Evolutionary conservation across 1,284 basidiomycete genomes (phyloP).

Genomic region (Puccinia triticina): DNA sequence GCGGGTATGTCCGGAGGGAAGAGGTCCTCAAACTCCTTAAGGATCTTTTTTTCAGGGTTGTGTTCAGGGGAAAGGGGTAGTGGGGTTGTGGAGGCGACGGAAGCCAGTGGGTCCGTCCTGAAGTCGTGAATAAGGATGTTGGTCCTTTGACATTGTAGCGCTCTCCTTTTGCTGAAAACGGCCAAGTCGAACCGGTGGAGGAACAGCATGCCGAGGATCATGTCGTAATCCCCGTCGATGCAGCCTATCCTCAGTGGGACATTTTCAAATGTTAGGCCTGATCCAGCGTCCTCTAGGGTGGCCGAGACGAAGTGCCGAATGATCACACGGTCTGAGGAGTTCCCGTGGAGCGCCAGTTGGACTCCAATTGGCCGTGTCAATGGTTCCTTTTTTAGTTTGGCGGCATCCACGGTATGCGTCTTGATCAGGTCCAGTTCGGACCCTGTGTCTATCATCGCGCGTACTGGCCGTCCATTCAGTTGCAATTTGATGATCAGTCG

Average conservation of each 20-base stretch:
- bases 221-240: not conserved
- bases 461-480: too few relatives aligned
- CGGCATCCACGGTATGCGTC: not conserved
- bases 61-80: not conserved
- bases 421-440: not conserved
- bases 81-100: too few relatives aligned
- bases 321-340: not conserved
- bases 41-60: not conserved
- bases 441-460: conserved; percentile 16
- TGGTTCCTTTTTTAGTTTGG: not conserved
- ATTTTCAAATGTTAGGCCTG: not conserved
- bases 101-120: too few relatives aligned
- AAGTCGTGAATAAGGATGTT: too few relatives aligned
- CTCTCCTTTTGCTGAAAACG: conserved; percentile 6
- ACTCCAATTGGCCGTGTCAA: not conserved
- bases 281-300: not conserved
- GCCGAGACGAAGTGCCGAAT: not conserved
- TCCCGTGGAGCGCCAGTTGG: not conserved
- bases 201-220: conserved; percentile 16
- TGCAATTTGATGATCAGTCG: too few relatives aligned
- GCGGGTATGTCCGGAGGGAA: conserved; percentile 11
- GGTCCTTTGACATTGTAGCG: not conserved
- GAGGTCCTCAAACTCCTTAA: not conserved
- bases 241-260: not conserved
- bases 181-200: not conserved